phyloP scores from a whole-genome alignment of 2,329 filamentous ascomycete species.

The Fusarium solani-melongenae region DNA sequence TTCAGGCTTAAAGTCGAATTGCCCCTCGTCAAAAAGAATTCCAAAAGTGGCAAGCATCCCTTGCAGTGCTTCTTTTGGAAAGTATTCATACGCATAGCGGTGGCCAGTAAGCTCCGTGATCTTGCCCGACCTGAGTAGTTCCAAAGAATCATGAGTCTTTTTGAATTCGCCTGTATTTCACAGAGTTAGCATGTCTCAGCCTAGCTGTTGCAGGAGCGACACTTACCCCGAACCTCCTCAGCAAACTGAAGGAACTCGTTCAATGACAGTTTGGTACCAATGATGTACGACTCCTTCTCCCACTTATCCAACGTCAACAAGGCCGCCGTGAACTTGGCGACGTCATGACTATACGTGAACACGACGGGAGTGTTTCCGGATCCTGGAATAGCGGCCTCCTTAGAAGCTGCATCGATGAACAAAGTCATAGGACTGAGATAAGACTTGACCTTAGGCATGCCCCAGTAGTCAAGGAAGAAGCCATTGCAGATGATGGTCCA shows the following conservation, averaged over 20 bases:
- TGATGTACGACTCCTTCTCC: background rate
- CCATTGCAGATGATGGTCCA: background rate
- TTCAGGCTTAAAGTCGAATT: constrained; percentile 1
- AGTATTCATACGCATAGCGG: background rate
- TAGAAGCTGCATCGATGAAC: background rate
- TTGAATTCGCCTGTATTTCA: background rate
- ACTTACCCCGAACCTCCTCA: background rate
- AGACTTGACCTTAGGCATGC: background rate
- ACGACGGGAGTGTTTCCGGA: background rate
- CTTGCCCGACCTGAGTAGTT: background rate
- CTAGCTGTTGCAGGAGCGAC: background rate
- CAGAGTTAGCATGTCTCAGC: background rate
- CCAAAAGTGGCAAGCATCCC: background rate
- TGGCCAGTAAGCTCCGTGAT: background rate
- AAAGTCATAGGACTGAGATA: background rate
- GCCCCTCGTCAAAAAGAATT: background rate
- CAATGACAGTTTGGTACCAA: background rate
- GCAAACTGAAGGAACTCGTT: background rate
- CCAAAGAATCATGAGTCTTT: background rate
- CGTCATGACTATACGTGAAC: background rate
- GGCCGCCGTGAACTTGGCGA: background rate
- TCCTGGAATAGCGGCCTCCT: background rate
- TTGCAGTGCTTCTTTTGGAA: background rate
- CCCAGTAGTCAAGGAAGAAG: background rate
- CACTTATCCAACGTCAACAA: background rate